Base-by-base conservation (phyloP, 2,329 filamentous ascomycete species). In the Colletotrichum australisinense region DNA sequence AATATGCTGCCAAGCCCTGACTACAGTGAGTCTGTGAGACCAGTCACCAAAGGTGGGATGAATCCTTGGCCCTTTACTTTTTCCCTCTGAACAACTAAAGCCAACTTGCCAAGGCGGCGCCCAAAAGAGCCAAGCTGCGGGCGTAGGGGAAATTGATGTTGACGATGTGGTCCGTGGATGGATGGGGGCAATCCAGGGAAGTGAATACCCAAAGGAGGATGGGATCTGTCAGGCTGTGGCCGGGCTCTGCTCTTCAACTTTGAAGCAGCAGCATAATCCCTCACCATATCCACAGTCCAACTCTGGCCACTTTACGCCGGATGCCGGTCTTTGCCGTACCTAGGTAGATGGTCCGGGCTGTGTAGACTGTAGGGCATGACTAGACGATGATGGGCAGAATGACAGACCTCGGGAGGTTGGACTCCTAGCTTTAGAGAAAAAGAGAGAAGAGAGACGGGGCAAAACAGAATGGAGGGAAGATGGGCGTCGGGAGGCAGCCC, bases 61-160 rank as follows among this genome's bases (percentile, higher is more conserved):
- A 16, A 1, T 38, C 22, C 16, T 26, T 24, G 26, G 22, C 63
- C 35, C n/a, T 19, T 49, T 16, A n/a, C 42, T 56, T 38, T 22
- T 26, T 6, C 49, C 6, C 56, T 58, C 46, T 32, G 32, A 49
- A 49, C 42, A 49, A 1, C 24, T 9, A 22, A 52, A 63, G 69
- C 57, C 57, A 38, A 68, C 63, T 42, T 65, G 70, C 67, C 57
- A 38, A 68, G 69, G 35, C 35, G 35, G 35, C 14, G 35, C 35
- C 35, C 12, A 38, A 14, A 38, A 28, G 58, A 63, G 69, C 57
- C 57, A 38, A 68, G 64, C 26, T 65, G 70, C 67, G 70, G 70
- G 70, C 70, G 70, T 70, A 24, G 35, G 70, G 35, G 59, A n/a
- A 73, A 60, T 65, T 62, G 67, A 62, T 38, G 60, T 63, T 55